Base-by-base conservation (phyloP, 352 stramenopile genomes). In the Phytophthora syringae region DNA sequence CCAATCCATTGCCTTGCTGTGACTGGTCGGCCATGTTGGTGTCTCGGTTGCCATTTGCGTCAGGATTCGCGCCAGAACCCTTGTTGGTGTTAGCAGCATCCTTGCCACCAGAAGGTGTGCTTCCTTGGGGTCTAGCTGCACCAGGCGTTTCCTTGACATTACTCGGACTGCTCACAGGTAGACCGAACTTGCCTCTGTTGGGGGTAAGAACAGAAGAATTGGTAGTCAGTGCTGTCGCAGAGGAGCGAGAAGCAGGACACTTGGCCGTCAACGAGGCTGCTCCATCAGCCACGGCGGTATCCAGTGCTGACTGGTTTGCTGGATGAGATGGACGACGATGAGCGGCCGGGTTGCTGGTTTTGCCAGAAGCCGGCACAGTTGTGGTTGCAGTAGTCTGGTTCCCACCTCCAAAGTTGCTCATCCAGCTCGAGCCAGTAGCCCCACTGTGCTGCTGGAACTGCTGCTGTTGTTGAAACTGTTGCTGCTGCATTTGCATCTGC, bases 191-290 rank as follows among this genome's bases (percentile, higher is more conserved):
- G 27, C 25, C 48, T 2, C 40, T 47, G 9, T 20, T 43, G 5
- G 27, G 15, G 2, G 10, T 34, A 5, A 18, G 20, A 5, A n/a
- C n/a, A 24, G 67, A 32, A 30, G 56, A 34, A 2, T 18, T 58
- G 27, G 7, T 53, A 42, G 55, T 32, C 25, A 44, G 51, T 20
- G 51, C 0, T 9, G 37, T 37, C 21, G 47, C 34, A 39, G 57
- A 20, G 45, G 37, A 6, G 39, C 9, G 45, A 42, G 53, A 39
- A 2, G 18, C 22, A 12, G 48, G 60, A 16, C 37, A 60, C 27
- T 83, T 47, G 5, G 76, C 78, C 13, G 70, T 62, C 9, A 89
- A 54, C 9, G 79, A 84, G 20, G 80, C 74, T 18, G 72, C 47
- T 1, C 48, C 75, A 0, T 77, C 77, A 1, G 68, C 74, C 0